Evolutionary conservation across 352 stramenopile genomes (phyloP).

Genomic region (Globisporangium cederbergense): DNA sequence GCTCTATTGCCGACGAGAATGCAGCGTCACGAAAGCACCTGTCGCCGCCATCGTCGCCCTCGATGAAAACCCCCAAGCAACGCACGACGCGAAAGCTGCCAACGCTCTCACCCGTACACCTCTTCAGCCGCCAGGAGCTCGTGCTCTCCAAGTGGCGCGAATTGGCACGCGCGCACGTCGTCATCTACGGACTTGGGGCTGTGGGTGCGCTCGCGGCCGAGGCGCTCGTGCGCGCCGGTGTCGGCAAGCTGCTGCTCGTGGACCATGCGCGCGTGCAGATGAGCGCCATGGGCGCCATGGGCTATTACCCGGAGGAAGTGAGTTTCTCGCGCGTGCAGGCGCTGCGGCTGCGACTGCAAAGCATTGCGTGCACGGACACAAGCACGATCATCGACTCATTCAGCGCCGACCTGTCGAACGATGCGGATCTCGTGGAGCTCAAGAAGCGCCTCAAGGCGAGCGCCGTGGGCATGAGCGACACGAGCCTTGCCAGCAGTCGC

Average conservation of each 20-base stretch:
- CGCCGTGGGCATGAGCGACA: conserved; percentile 15
- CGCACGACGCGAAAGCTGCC: conserved; percentile 5
- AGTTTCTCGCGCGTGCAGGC: conserved; percentile 35
- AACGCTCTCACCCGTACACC: conserved; percentile 22
- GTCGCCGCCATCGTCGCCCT: background rate
- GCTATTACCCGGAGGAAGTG: conserved; percentile 25
- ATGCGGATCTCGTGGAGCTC: conserved; percentile 30
- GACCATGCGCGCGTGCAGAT: conserved; percentile 27
- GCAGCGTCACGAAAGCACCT: background rate
- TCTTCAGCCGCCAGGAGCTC: conserved; percentile 25
- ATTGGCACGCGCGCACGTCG: no score
- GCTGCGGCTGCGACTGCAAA: conserved; percentile 33
- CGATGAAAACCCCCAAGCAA: background rate
- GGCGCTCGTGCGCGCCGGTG: conserved; percentile 27
- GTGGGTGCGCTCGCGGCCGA: conserved; percentile 17
- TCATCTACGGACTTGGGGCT: no score
- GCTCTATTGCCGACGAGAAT: background rate
- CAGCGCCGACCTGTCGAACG: conserved; percentile 25
- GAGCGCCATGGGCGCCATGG: conserved; percentile 24
- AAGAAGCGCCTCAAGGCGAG: conserved; percentile 38
- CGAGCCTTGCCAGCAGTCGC: background rate
- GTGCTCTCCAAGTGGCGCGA: no score
- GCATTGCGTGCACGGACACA: conserved; percentile 13
- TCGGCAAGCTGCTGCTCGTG: conserved; percentile 35
- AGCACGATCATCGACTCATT: conserved; percentile 28